Evolutionary conservation across 805 yeast species (phyloP), one percentile per base, ranked within the genome.

Genomic region (Lachancea nothofagi): DNA sequence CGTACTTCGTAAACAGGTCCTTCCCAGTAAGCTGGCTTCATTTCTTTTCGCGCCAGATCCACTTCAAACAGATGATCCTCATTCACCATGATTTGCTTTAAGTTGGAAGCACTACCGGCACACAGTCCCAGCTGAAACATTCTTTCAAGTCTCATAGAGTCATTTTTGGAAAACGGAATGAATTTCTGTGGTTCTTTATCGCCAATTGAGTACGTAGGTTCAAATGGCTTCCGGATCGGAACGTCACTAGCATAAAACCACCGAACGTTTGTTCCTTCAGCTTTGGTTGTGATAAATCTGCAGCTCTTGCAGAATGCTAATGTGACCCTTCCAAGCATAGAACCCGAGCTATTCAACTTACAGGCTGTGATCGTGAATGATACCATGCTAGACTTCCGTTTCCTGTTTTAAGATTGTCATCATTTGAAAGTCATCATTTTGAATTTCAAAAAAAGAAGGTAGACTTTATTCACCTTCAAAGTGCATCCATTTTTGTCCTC

Each of bases 181-280:
- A 82, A 90, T 50, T 77, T 76, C 0, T 61, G 58, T 28, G 77
- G 77, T 24, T 53, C 61, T 24, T 28, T 32, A 21, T 40, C 35
- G 10, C 43, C 43, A 18, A 13, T 21, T 18, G 36, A 20, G 55
- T 82, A 84, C 14, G 70, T 56, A 46, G 68, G 70, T 61, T 79
- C 74, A 17, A 57, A 65, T 1, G 95, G 95, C 60, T 83, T 83
- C 7, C 75, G 61, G 9, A 67, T 57, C 1, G 96, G 95, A 5
- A 78, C 60, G 55, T 86, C 96, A 0, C 87, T 79, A 2, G 95
- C 90, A 51, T 86, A 82, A 56, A 76, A 87, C 97, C 97, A 88
- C 45, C 70, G 53, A 51, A 38, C 32, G 15, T 32, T 33, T 3
- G 37, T 18, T 7, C 38, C 38, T 10, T 35, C 38, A 3, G 38